Base-by-base conservation (phyloP, 176 grass and related monocot species). In the Pharus latifolius region DNA sequence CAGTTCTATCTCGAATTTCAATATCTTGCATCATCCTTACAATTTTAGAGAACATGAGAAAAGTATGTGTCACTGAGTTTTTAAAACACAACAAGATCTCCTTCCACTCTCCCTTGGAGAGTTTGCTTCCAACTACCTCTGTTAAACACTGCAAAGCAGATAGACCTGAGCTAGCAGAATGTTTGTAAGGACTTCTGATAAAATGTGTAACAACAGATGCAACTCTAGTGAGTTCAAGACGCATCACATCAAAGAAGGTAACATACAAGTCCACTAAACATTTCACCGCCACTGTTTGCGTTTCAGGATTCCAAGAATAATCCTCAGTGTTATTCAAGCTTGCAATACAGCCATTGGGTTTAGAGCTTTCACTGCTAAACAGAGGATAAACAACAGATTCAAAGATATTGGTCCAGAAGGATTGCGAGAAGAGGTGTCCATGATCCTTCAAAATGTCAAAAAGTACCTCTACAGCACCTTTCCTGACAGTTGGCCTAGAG, bases 361-460 rank as follows among this genome's bases (percentile, higher is more conserved):
- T 64, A 18, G 75, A 74, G 10, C 34, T 63, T 72, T 78, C 71
- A 81, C 75, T 78, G 42, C 20, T 76, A 81, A 99, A 94, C 49
- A 99, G 83, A 63, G 90, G 90, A 60, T 93, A 94, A 58, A 99
- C 74, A 42, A 88, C 82, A 62, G 54, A 80, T 63, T 88, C 82
- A 78, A 99, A 87, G 10, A 99, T 88, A 65, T 47, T 83, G 18
- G 67, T 62, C 95, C 95, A 99, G 67, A 99, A 88, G 4, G 53
- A 58, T 67, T 60, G 33, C 0, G 95, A 88, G 50, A 99, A 99
- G 42, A 91, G 72, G 79, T 84, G 75, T 37, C 95, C 90, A 67
- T 94, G 90, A 63, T 99, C 95, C 56, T 99, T 91, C 48, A 99
- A 83, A 68, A 99, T 99, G 76, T 94, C 95, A 83, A 99, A 99